These are phyloP conservation scores for Dothistroma septosporum DNA, from an alignment of 2,329 filamentous ascomycete genomes.

Conservation along the genomic window DNA sequence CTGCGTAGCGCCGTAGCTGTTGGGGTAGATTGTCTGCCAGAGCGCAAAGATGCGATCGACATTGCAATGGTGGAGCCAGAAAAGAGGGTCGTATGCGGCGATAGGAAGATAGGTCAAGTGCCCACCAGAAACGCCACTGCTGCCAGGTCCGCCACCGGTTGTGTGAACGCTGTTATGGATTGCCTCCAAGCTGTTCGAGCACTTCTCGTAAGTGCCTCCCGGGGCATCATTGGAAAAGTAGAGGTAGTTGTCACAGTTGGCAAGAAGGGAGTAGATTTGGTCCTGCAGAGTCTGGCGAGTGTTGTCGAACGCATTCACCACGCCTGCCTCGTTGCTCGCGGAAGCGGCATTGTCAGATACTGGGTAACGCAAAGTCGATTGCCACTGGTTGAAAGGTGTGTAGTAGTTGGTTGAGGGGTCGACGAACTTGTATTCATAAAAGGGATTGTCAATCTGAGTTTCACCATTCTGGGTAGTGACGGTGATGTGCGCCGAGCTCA, in stretches of 20 bases:
- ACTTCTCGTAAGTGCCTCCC: slow-evolving; percentile 21
- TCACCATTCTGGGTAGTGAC: slow-evolving; percentile 28
- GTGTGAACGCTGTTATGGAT: slow-evolving; percentile 37
- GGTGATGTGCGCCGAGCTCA: slow-evolving; percentile 24
- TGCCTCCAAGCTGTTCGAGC: slow-evolving; percentile 33
- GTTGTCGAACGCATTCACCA: slow-evolving; percentile 27
- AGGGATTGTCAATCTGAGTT: slow-evolving; percentile 28
- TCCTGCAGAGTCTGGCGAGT: slow-evolving; percentile 29
- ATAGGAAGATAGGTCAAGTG: slow-evolving; percentile 69
- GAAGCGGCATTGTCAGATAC: slow-evolving; percentile 24
- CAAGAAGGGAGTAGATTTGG: slow-evolving; percentile 33
- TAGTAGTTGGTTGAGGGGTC: slow-evolving; percentile 27
- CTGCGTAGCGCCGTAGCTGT: slow-evolving; percentile 61
- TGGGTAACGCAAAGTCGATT: slow-evolving; percentile 31
- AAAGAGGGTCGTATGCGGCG: slow-evolving; percentile 71
- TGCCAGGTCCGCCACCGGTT: slow-evolving; percentile 27
- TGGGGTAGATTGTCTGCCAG: slow-evolving; percentile 71
- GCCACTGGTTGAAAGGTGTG: slow-evolving; percentile 30
- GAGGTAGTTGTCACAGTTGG: slow-evolving; percentile 32
- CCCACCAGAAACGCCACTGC: slow-evolving; percentile 38
- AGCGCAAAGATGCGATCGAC: slow-evolving; percentile 72
- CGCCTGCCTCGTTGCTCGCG: slow-evolving; percentile 17
- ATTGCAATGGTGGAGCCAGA: slow-evolving; percentile 71
- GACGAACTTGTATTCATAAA: slow-evolving; percentile 25
- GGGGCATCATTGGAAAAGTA: slow-evolving; percentile 32